These are phyloP conservation scores for Viridothelium virens DNA, from an alignment of 495 filamentous ascomycete genomes.

Conservation along the genomic window DNA sequence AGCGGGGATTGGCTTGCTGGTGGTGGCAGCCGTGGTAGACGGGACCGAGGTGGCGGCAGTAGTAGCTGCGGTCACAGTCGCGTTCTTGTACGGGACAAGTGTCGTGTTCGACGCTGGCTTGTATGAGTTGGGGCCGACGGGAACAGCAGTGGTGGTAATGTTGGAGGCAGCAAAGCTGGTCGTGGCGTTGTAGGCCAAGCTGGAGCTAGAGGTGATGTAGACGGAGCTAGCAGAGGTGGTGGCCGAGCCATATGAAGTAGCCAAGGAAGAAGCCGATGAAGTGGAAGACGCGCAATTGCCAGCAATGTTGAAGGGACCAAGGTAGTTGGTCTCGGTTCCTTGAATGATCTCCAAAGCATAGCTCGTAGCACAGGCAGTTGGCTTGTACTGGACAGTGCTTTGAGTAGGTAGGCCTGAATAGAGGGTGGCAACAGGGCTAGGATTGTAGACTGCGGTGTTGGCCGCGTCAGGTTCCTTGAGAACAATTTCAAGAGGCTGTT, in stretches of 20 bases:
- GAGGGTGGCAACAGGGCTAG: constrained; percentile 10
- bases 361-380: constrained; percentile 26
- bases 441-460: constrained; percentile 17
- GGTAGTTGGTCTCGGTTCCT: constrained; percentile 33
- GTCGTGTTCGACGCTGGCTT: constrained; percentile 15
- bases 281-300: constrained; percentile 18
- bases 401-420: constrained; percentile 22
- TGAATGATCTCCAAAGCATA: constrained; percentile 35
- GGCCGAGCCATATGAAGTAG: constrained; percentile 9
- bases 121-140: constrained; percentile 15
- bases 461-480: constrained; percentile 28
- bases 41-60: constrained; percentile 8
- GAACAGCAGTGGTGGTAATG: constrained; percentile 15
- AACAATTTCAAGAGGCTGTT: constrained; percentile 30
- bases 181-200: constrained; percentile 12
- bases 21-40: constrained; percentile 16
- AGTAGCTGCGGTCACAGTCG: constrained; percentile 10
- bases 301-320: constrained; percentile 28
- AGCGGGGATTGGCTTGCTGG: constrained; percentile 16
- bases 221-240: constrained; percentile 6
- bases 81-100: constrained; percentile 3
- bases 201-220: constrained; percentile 12
- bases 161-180: constrained; percentile 14
- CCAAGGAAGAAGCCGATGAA: constrained; percentile 16
- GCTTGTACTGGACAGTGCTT: constrained; percentile 26